Percentiles rank a stretch among this genome's conserved stretches.
These are phyloP conservation scores for Pythium oligandrum DNA, from an alignment of 352 stramenopile genomes.

Conservation along the genomic window DNA sequence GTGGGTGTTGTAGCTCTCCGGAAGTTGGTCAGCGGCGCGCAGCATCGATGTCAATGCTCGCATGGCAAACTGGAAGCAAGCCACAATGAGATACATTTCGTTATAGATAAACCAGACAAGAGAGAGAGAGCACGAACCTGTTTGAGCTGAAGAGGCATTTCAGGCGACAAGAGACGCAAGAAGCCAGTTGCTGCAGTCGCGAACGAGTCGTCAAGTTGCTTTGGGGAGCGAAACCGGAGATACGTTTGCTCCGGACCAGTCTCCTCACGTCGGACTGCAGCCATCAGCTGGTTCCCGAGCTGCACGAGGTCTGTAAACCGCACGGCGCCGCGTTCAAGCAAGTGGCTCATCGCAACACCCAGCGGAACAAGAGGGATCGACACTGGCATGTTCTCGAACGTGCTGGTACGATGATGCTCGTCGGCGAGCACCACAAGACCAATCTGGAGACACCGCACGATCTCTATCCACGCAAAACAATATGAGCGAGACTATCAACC, in stretches of 20 bases:
- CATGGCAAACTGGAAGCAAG: constrained; percentile 13
- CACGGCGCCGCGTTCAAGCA: constrained; percentile 32
- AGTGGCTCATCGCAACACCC: constrained; percentile 28
- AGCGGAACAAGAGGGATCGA: constrained; percentile 30
- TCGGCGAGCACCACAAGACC: constrained; percentile 22
- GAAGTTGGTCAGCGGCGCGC: constrained; percentile 21
- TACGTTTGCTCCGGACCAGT: not conserved
- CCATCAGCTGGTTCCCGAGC: constrained; percentile 33
- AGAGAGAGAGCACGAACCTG: constrained; percentile 13
- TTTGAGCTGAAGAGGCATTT: constrained; percentile 49
- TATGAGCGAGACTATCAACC: not conserved
- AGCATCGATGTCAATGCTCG: constrained; percentile 18
- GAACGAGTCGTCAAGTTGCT: constrained; percentile 2
- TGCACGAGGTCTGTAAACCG: constrained; percentile 43
- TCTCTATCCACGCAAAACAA: constrained; percentile 2
- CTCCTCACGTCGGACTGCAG: constrained; percentile 3
- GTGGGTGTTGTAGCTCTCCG: constrained; percentile 8
- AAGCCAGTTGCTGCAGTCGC: constrained; percentile 16
- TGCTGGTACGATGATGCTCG: no score
- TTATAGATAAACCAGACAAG: no score
- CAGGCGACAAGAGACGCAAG: constrained; percentile 39
- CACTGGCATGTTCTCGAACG: not conserved
- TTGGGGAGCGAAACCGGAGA: no score
- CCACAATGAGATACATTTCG: not conserved
- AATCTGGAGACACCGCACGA: constrained; percentile 9